A percentile compares a stretch with the other conserved stretches of the same genome.
phyloP scores from a whole-genome alignment of 2,329 filamentous ascomycete genomes.

The Chalaropsis thielavioides region DNA sequence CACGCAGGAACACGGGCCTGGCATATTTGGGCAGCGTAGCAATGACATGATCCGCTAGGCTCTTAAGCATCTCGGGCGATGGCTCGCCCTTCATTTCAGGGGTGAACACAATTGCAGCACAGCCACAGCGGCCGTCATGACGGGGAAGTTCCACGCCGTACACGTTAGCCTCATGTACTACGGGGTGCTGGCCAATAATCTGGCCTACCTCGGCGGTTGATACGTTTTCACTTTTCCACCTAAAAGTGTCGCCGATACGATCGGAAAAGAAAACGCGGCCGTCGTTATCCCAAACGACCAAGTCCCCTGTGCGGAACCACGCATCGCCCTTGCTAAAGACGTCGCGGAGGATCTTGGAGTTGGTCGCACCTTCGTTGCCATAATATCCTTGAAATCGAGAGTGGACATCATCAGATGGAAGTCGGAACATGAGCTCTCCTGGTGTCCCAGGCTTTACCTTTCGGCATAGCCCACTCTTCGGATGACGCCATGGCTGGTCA shows the following conservation, averaged over 20 bases:
- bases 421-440: conserved; percentile 60
- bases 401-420: conserved; percentile 50
- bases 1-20: conserved; percentile 60
- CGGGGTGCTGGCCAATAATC: conserved; percentile 50
- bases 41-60: conserved; percentile 45
- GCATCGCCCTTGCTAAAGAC: conserved; percentile 64
- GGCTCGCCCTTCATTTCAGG: conserved; percentile 30
- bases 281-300: conserved; percentile 55
- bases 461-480: conserved; percentile 53
- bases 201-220: conserved; percentile 72
- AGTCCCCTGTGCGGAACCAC: conserved; percentile 75
- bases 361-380: conserved; percentile 54
- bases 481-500: conserved; percentile 52
- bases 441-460: conserved; percentile 44
- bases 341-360: conserved; percentile 57
- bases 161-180: conserved; percentile 65
- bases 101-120: conserved; percentile 53
- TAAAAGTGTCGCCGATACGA: conserved; percentile 62
- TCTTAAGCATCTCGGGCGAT: conserved; percentile 34
- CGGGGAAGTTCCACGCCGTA: conserved; percentile 68
- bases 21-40: conserved; percentile 56
- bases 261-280: conserved; percentile 70
- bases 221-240: conserved; percentile 74
- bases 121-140: conserved; percentile 74
- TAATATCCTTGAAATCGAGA: conserved; percentile 70